A percentile compares a stretch with the other conserved stretches of the same genome.
Conservation (phyloP, 768 basidiomycete species). For the Suillus brevipes region DNA sequence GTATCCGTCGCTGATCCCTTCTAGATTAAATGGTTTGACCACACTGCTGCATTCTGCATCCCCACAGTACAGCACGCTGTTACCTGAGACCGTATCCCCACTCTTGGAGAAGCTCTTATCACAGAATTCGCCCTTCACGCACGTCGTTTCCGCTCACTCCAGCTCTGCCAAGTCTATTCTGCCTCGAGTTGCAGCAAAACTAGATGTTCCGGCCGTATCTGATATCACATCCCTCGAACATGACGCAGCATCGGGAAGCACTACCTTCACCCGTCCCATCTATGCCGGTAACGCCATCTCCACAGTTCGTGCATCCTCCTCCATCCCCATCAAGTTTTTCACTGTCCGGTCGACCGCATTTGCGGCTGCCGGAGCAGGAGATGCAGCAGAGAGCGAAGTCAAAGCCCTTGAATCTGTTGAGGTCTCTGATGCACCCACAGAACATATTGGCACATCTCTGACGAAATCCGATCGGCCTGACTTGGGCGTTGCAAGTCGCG, state of each 20-base stretch:
- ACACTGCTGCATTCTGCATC: constrained; percentile 71
- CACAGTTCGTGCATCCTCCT: constrained; percentile 79
- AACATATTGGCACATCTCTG: constrained; percentile 72
- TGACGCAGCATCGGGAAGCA: constrained; percentile 65
- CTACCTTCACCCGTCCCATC: constrained; percentile 90
- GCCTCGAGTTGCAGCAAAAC: constrained; percentile 85
- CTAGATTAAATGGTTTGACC: constrained; percentile 68
- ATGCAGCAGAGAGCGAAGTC: constrained; percentile 58
- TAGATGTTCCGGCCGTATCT: constrained; percentile 90
- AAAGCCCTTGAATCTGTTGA: constrained; percentile 65
- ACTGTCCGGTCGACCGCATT: constrained; percentile 94
- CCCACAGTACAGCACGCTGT: constrained; percentile 53
- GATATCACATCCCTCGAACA: constrained; percentile 67
- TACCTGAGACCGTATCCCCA: constrained; percentile 62
- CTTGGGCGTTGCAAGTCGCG: constrained; percentile 79
- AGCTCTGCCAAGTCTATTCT: constrained; percentile 90
- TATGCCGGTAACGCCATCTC: constrained; percentile 98
- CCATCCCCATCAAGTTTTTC: constrained; percentile 86
- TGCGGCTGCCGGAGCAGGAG: constrained; percentile 53
- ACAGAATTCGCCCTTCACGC: constrained; percentile 69
- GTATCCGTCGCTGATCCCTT: background rate
- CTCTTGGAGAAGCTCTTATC: constrained; percentile 77
- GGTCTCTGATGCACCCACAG: constrained; percentile 49
- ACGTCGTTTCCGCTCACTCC: constrained; percentile 90
- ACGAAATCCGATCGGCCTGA: constrained; percentile 93